Base-by-base conservation (phyloP, 805 yeast genomes). In the Nematodospora valgi region DNA sequence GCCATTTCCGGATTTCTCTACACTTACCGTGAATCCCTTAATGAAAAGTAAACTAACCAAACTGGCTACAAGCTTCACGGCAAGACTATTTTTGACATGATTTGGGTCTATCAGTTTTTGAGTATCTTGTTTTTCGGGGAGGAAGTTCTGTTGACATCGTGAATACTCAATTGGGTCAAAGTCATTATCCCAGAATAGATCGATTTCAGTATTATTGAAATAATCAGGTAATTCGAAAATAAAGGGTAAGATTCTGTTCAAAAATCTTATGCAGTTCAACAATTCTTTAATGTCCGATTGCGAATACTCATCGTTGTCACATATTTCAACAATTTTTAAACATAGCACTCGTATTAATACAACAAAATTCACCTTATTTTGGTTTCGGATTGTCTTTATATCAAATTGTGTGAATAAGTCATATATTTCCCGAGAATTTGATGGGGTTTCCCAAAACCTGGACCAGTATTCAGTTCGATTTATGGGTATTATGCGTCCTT, bases 181-280 rank as follows among this genome's bases (percentile, higher is more conserved):
- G 4, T 23, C 25, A 2, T 46, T 33, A 9, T 27, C 33, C 58
- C 58, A 35, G 48, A 62, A 45, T 47, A 60, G 17, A 50, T 59
- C 30, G 44, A 35, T 34, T 42, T 64, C 67, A 8, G 62, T 43
- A 2, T 48, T 46, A 6, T 30, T 27, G 11, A 23, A 29, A 39
- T 52, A 56, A 17, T 48, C 46, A 5, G 51, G 64, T 8, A 62
- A 51, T 56, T 88, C 95, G 48, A 73, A 84, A 5, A 82, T 51
- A 30, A 76, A 71, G 0, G 96, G 96, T 14, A 84, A 43, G 3
- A 84, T 35, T 40, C 77, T 73, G 3, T 86, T 76, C 26, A 89
- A 56, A 4, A 83, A 54, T 23, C 96, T 69, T 5, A 82, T 47
- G 47, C 86, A 78, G 40, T 78, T 81, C 30, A 83, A 58, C 8